These are phyloP conservation scores for Parasarocladium wereldwijsianum DNA, from an alignment of 2,329 filamentous ascomycete species.

Conservation along the genomic window DNA sequence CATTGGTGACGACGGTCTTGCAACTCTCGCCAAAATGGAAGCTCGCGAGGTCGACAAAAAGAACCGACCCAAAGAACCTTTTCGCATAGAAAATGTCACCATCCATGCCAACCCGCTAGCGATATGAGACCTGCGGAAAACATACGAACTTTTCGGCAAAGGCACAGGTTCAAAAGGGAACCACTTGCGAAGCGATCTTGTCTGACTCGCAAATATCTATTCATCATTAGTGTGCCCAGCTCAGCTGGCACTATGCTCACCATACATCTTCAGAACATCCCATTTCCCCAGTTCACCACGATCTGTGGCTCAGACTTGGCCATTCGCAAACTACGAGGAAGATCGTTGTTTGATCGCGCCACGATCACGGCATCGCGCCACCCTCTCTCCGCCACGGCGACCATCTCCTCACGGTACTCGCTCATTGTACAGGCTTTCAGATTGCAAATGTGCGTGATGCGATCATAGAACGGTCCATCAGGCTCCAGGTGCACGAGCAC, in stretches of 20 bases:
- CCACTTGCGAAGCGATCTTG: background rate
- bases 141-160: background rate
- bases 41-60: constrained; percentile 63
- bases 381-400: constrained; percentile 6
- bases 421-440: constrained; percentile 7
- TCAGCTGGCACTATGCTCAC: background rate
- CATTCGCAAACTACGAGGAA: background rate
- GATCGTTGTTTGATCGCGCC: background rate
- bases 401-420: constrained; percentile 8
- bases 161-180: background rate
- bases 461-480: too few relatives aligned
- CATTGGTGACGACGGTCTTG: constrained; percentile 47
- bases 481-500: too few relatives aligned
- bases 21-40: constrained; percentile 58
- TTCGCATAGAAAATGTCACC: constrained; percentile 53
- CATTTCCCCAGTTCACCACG: background rate
- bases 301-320: background rate
- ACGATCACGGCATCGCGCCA: constrained; percentile 15
- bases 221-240: background rate
- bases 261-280: background rate
- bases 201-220: background rate
- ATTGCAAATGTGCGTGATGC: too few relatives aligned
- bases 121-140: constrained; percentile 21
- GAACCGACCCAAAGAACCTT: constrained; percentile 51
- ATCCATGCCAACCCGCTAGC: constrained; percentile 73